A percentile compares a stretch with the other conserved stretches of the same genome.
These are phyloP conservation scores for Albifimbria verrucaria DNA, from an alignment of 2,329 filamentous ascomycete species.

Conservation along the genomic window DNA sequence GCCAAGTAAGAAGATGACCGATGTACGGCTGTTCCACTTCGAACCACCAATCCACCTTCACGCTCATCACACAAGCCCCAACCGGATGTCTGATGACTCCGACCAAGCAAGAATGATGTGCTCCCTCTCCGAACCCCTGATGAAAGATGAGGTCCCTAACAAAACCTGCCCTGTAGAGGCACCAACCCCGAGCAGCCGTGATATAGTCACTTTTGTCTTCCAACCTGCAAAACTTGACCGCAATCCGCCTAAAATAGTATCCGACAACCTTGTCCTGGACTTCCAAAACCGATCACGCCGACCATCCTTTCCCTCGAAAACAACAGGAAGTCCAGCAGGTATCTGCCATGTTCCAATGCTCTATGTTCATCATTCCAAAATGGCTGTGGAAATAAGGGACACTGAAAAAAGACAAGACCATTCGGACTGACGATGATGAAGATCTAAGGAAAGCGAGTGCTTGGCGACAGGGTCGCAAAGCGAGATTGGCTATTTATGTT, in stretches of 20 bases:
- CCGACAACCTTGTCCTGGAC: constrained; percentile 36
- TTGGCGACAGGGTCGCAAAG: constrained; percentile 18
- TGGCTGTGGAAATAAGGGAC: constrained; percentile 16
- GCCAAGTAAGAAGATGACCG: neutral
- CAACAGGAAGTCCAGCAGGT: constrained; percentile 40
- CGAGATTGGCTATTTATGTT: constrained; percentile 8
- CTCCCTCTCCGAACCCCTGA: constrained; percentile 29
- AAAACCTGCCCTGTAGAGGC: constrained; percentile 27
- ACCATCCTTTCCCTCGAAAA: constrained; percentile 35
- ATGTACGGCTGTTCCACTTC: neutral
- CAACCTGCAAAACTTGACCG: constrained; percentile 30
- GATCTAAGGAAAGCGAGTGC: constrained; percentile 22
- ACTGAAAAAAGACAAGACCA: neutral
- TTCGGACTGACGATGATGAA: constrained; percentile 14
- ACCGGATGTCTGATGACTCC: constrained; percentile 15
- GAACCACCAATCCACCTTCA: neutral
- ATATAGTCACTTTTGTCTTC: constrained; percentile 40
- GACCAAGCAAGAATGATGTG: constrained; percentile 4
- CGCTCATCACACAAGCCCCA: constrained; percentile 17
- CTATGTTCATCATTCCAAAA: constrained; percentile 43
- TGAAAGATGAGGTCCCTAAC: constrained; percentile 24
- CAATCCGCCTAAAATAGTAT: constrained; percentile 32
- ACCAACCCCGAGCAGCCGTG: constrained; percentile 33
- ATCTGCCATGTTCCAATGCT: constrained; percentile 42
- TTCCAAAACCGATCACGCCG: constrained; percentile 33